Percentiles rank a stretch among this genome's conserved stretches.
Conservation (phyloP, 2,329 filamentous ascomycete genomes). For the Chaetomiaceae sp. region DNA sequence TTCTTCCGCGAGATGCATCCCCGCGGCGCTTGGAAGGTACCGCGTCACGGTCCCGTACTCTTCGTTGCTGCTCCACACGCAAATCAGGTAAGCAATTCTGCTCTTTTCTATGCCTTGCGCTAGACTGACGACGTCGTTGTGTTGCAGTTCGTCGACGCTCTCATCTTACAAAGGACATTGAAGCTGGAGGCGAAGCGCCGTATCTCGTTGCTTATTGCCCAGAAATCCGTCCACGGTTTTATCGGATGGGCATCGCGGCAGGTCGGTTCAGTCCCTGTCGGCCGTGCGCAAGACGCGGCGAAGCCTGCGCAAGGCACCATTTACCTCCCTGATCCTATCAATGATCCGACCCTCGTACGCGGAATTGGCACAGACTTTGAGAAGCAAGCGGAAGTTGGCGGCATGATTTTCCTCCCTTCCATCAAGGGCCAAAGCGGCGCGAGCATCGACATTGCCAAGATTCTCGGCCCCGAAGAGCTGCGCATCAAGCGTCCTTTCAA, state of each 20-base stretch:
- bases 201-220: slow-evolving; percentile 87
- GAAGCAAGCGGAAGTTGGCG: slow-evolving; percentile 68
- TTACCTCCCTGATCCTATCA: slow-evolving; percentile 82
- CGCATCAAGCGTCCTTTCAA: slow-evolving; percentile 85
- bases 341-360: slow-evolving; percentile 75
- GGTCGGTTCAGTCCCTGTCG: slow-evolving; percentile 88
- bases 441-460: slow-evolving; percentile 78
- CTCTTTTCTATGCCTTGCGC: background rate
- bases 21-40: slow-evolving; percentile 90
- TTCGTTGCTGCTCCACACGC: slow-evolving; percentile 96
- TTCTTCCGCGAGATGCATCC: slow-evolving; percentile 99
- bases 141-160: slow-evolving; percentile 84
- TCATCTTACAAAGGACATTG: slow-evolving; percentile 88
- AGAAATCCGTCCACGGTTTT: slow-evolving; percentile 92
- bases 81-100: slow-evolving; percentile 65
- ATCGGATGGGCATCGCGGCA: slow-evolving; percentile 82
- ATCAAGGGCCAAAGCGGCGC: slow-evolving; percentile 72
- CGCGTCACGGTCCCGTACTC: slow-evolving; percentile 80
- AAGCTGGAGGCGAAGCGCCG: slow-evolving; percentile 82
- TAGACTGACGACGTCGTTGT: slow-evolving; percentile 14
- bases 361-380: slow-evolving; percentile 81
- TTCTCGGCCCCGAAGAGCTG: slow-evolving; percentile 74
- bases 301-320: slow-evolving; percentile 75
- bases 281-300: slow-evolving; percentile 82
- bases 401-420: slow-evolving; percentile 81